Evolutionary conservation across 2,329 filamentous ascomycete genomes (phyloP).

Genomic region (Diaporthe australafricana): DNA sequence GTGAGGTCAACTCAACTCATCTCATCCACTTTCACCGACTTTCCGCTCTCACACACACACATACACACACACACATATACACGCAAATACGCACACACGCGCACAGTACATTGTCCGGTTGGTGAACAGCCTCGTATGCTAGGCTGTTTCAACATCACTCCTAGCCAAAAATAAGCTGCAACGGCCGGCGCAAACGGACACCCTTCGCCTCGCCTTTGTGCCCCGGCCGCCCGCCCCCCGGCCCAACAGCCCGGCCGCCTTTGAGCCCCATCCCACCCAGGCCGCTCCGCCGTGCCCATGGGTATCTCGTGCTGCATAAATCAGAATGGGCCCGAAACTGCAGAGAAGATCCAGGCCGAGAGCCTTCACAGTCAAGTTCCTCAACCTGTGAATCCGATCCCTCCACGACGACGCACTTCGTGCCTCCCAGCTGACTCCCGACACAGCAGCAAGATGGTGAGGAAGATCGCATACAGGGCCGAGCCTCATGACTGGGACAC

Average conservation of each 20-base stretch:
- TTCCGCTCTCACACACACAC: neutral
- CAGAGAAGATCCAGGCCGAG: conserved; percentile 28
- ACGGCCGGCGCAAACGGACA: conserved; percentile 21
- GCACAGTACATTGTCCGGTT: neutral
- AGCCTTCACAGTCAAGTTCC: conserved; percentile 29
- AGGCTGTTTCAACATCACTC: neutral
- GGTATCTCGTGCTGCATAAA: conserved; percentile 29
- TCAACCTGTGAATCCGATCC: conserved; percentile 34
- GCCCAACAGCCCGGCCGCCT: conserved; percentile 4
- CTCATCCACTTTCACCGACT: conserved; percentile 7
- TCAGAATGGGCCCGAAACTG: conserved; percentile 32
- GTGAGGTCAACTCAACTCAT: neutral
- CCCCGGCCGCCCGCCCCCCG: neutral
- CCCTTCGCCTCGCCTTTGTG: conserved; percentile 9
- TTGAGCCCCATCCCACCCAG: neutral
- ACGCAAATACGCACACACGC: neutral
- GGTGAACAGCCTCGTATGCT: neutral
- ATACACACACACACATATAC: neutral
- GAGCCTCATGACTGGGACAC: conserved; percentile 23
- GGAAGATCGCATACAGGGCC: neutral
- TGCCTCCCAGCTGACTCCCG: conserved; percentile 19
- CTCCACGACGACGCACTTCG: conserved; percentile 17
- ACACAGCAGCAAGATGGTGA: conserved; percentile 30
- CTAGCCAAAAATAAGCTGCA: neutral
- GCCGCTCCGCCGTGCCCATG: conserved; percentile 1